Evolutionary conservation across 208 protist genomes (phyloP).

Genomic region (Leishmania aethiopica): DNA sequence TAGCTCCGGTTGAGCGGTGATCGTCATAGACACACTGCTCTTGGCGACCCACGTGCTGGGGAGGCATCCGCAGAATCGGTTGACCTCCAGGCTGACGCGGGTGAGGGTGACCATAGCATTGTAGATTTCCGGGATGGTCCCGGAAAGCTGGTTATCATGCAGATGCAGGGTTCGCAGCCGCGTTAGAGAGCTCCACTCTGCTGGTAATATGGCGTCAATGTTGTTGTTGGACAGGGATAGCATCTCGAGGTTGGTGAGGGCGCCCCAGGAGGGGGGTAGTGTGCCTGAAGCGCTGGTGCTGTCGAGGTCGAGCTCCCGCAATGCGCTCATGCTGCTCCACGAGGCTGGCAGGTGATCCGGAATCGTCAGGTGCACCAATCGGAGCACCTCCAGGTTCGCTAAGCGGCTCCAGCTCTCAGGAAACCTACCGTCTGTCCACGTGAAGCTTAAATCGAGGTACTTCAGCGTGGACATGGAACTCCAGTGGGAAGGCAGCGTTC

Average conservation of each 20-base stretch:
- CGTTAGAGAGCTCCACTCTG: neutral
- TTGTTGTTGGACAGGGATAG: neutral
- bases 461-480: neutral
- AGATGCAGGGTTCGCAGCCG: neutral
- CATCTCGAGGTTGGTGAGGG: neutral
- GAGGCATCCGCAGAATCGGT: neutral
- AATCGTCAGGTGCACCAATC: neutral
- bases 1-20: neutral
- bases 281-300: neutral
- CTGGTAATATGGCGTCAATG: neutral
- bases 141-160: neutral
- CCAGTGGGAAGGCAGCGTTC: neutral
- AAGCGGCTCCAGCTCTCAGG: neutral
- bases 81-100: neutral
- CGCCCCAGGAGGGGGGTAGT: neutral
- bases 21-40: neutral
- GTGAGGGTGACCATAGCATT: neutral
- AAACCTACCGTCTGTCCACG: neutral
- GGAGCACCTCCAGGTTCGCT: neutral
- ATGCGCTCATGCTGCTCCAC: neutral
- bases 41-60: neutral
- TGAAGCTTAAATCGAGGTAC: conserved; percentile 5
- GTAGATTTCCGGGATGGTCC: neutral
- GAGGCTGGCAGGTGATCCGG: neutral
- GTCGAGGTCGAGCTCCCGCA: neutral